phyloP scores from a whole-genome alignment of 2,329 filamentous ascomycete genomes.

The Pseudocercospora musae region DNA sequence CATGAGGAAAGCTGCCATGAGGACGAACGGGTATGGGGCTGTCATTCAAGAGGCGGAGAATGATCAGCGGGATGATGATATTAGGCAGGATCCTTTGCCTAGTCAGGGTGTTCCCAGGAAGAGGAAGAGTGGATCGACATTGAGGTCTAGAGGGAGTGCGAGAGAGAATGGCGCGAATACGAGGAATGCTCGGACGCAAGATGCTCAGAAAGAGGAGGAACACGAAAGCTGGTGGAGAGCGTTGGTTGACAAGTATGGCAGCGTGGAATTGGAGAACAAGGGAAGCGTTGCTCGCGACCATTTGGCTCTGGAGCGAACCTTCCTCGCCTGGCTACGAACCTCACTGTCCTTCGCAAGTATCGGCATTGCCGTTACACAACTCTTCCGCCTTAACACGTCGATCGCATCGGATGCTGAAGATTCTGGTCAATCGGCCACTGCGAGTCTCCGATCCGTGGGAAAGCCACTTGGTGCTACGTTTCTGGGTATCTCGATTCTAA shows the following conservation, averaged over 20 bases:
- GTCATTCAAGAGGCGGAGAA: slow-evolving; percentile 24
- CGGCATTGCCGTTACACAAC: slow-evolving; percentile 77
- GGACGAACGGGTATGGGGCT: slow-evolving; percentile 25
- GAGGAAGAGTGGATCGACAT: slow-evolving; percentile 19
- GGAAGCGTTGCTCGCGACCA: slow-evolving; percentile 80
- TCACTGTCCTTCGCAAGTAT: slow-evolving; percentile 79
- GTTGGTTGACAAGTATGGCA: slow-evolving; percentile 58
- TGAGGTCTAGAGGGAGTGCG: slow-evolving; percentile 16
- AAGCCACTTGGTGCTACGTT: slow-evolving; percentile 76
- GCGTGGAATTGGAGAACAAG: slow-evolving; percentile 79
- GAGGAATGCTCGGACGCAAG: slow-evolving; percentile 1
- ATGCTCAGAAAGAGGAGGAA: slow-evolving; percentile 23
- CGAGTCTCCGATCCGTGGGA: slow-evolving; percentile 58
- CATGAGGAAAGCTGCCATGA: slow-evolving; percentile 23
- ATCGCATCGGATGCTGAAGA: slow-evolving; percentile 38
- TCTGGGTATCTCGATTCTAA: slow-evolving; percentile 68
- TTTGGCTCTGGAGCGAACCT: slow-evolving; percentile 76
- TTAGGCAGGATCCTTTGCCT: not conserved
- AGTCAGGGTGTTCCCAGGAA: slow-evolving; percentile 8
- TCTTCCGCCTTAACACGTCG: slow-evolving; percentile 76
- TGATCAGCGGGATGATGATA: slow-evolving; percentile 19
- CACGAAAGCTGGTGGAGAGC: slow-evolving; percentile 51
- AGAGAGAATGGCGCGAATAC: slow-evolving; percentile 8
- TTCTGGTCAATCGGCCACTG: slow-evolving; percentile 10
- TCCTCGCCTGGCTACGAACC: slow-evolving; percentile 80